A percentile compares a stretch with the other conserved stretches of the same genome.
Conservation (phyloP, 1,139 yeast genomes). For the Hemisphaericaspora subhashii region DNA sequence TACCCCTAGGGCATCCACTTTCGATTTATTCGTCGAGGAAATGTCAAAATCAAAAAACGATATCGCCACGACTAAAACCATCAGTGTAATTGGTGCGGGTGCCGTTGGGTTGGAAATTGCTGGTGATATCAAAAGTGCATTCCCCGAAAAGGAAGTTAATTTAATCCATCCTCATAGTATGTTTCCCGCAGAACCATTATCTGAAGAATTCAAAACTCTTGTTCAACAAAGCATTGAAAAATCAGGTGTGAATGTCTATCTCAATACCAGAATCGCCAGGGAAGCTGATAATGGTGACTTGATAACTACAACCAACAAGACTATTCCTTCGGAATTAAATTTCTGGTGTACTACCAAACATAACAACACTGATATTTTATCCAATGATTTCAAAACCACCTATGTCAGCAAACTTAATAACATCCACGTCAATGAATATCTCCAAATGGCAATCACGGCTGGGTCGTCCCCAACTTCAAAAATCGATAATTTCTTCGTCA, state of each 20-base stretch:
- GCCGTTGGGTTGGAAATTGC: constrained; percentile 54
- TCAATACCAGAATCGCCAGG: constrained; percentile 27
- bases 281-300: constrained; percentile 31
- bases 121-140: constrained; percentile 41
- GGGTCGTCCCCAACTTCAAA: constrained; percentile 17
- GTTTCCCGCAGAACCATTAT: constrained; percentile 44
- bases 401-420: constrained; percentile 30
- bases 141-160: constrained; percentile 35
- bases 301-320: constrained; percentile 27
- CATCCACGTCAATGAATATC: constrained; percentile 35
- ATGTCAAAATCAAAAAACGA: constrained; percentile 31
- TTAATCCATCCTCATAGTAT: constrained; percentile 41
- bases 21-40: constrained; percentile 29
- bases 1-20: constrained; percentile 43
- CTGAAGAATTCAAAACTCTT: constrained; percentile 29
- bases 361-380: constrained; percentile 37
- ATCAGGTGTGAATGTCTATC: constrained; percentile 21
- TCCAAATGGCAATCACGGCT: constrained; percentile 30
- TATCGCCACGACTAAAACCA: constrained; percentile 22
- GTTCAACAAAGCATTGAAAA: constrained; percentile 26
- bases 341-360: constrained; percentile 47
- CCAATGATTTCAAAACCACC: constrained; percentile 16
- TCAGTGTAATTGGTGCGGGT: constrained; percentile 49
- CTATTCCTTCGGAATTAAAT: constrained; percentile 33
- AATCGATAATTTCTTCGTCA: constrained; percentile 31